Evolutionary conservation across 192 early-diverging fungal genomes (phyloP).

Genomic region (Coemansia sp.): DNA sequence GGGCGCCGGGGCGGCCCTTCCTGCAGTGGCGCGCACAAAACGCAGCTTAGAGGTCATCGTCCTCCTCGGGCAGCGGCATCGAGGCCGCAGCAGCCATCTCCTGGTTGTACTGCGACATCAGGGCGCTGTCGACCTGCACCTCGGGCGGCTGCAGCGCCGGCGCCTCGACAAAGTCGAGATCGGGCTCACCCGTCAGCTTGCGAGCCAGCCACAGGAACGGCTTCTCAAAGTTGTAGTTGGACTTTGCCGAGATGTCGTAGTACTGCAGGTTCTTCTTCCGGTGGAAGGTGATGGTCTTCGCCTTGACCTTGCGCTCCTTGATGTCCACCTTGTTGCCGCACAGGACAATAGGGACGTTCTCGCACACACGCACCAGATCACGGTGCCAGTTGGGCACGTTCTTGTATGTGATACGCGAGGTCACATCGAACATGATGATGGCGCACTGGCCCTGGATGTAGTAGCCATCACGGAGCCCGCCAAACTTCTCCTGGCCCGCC

Average conservation of each 20-base stretch:
- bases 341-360: constrained; percentile 99
- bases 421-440: constrained; percentile 99
- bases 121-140: constrained; percentile 71
- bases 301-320: constrained; percentile 99
- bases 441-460: constrained; percentile 99
- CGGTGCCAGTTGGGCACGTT: constrained; percentile 99
- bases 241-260: constrained; percentile 99
- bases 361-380: constrained; percentile 98
- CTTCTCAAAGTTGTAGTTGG: constrained; percentile 99
- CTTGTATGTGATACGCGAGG: constrained; percentile 99
- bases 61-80: constrained; percentile 81
- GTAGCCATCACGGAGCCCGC: constrained; percentile 99
- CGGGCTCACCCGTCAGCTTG: constrained; percentile 90
- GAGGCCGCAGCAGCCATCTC: constrained; percentile 75
- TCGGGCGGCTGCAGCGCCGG: constrained; percentile 96
- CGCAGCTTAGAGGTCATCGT: constrained; percentile 55
- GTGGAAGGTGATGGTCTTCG: constrained; percentile 99
- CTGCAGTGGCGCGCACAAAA: too few species aligned
- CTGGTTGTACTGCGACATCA: constrained; percentile 71
- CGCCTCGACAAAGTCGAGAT: constrained; percentile 95
- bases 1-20: too few species aligned
- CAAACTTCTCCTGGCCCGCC: constrained; percentile 99
- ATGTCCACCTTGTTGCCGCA: constrained; percentile 99
- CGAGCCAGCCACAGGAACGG: constrained; percentile 99
- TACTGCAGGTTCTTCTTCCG: constrained; percentile 99